These are phyloP conservation scores for Pythium utonaiense DNA, from an alignment of 352 stramenopile genomes.

Conservation along the genomic window DNA sequence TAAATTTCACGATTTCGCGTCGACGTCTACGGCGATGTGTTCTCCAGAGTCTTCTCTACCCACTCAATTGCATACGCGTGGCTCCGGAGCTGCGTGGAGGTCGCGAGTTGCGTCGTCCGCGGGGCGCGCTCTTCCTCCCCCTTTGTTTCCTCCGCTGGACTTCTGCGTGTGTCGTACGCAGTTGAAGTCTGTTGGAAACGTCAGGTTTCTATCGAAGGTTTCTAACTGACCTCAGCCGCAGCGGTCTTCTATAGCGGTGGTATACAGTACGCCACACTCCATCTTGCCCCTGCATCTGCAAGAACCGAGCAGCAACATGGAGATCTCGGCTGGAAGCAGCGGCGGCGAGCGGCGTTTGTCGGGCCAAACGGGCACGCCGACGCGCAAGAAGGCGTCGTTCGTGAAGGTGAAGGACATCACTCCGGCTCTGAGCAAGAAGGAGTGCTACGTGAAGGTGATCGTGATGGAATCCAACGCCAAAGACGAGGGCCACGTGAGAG, in stretches of 20 bases:
- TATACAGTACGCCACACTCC: too few relatives aligned
- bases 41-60: background rate
- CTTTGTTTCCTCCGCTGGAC: background rate
- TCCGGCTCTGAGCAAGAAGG: conserved; percentile 52
- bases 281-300: background rate
- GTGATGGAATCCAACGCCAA: conserved; percentile 83
- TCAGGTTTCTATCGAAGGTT: conserved; percentile 9
- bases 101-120: background rate
- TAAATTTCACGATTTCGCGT: background rate
- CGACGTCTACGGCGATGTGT: background rate
- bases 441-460: conserved; percentile 72
- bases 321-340: background rate
- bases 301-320: conserved; percentile 1
- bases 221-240: background rate
- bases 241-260: background rate
- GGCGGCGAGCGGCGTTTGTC: conserved; percentile 11
- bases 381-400: conserved; percentile 54
- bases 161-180: background rate
- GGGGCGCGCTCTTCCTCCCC: background rate
- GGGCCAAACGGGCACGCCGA: conserved; percentile 23
- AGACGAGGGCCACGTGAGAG: conserved; percentile 67
- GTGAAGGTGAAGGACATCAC: conserved; percentile 73
- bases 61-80: background rate
- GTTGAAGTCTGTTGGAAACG: conserved; percentile 12
- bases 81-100: background rate